phyloP scores from a whole-genome alignment of 257 asterid genomes.

The Solanum tarapatanum region DNA sequence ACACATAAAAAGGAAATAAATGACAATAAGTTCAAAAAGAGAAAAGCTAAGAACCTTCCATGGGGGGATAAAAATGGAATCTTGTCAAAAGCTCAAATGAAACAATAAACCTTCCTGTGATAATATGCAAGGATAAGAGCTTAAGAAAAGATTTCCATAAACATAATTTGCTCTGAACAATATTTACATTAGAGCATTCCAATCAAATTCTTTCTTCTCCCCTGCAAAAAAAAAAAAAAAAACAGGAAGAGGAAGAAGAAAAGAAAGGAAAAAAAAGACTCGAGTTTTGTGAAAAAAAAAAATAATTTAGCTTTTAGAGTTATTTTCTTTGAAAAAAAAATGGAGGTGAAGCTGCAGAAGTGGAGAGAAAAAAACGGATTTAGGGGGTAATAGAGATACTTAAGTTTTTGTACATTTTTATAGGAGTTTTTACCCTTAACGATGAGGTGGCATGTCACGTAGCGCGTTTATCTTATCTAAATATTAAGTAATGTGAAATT shows the following conservation, averaged over 20 bases:
- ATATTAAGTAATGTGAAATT: no score
- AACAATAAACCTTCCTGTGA: background rate
- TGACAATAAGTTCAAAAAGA: background rate
- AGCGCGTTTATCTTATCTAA: no score
- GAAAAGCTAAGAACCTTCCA: background rate
- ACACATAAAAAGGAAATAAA: background rate
- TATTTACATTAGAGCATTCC: background rate
- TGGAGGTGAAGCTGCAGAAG: background rate
- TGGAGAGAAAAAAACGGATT: slow-evolving; percentile 10
- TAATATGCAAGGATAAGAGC: background rate
- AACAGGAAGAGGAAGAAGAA: background rate
- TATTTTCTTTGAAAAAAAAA: slow-evolving; percentile 10
- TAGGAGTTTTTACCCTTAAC: background rate
- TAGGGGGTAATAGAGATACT: slow-evolving; percentile 8
- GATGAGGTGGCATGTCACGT: background rate
- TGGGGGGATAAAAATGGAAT: background rate
- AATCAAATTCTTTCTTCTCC: background rate
- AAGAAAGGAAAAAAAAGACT: background rate
- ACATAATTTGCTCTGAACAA: background rate
- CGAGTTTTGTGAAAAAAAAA: background rate
- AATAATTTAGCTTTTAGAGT: slow-evolving; percentile 27
- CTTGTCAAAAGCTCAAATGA: background rate
- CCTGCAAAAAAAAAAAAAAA: background rate
- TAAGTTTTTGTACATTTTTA: background rate
- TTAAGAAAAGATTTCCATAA: background rate